Conservation (phyloP, 2,329 filamentous ascomycete genomes). For the Aspergillus fructus region DNA sequence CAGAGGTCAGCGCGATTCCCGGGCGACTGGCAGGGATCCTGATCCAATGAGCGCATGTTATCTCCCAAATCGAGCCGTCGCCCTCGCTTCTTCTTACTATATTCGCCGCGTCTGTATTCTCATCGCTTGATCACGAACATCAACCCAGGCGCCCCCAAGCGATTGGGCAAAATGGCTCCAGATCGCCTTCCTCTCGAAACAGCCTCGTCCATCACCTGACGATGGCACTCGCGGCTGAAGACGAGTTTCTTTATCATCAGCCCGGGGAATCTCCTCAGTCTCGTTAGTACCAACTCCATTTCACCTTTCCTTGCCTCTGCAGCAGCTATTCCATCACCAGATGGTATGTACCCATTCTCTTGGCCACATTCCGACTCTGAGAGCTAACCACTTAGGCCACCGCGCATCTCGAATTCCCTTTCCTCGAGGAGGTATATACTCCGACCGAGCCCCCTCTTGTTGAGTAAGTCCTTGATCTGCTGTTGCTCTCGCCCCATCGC, state of each 20-base stretch:
- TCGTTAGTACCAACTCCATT: neutral
- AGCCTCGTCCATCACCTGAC: slow-evolving; percentile 7
- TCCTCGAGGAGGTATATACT: slow-evolving; percentile 30
- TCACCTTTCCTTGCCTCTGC: neutral
- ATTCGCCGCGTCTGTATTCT: neutral
- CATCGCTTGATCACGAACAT: neutral
- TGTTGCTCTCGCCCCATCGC: neutral
- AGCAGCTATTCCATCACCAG: neutral
- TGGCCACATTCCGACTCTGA: neutral
- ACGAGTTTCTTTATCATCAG: neutral
- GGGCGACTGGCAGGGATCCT: neutral
- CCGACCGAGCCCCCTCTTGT: slow-evolving; percentile 25
- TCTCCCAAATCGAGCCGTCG: neutral
- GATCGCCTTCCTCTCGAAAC: neutral
- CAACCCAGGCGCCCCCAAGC: neutral
- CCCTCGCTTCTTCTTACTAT: slow-evolving; percentile 9
- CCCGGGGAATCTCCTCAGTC: neutral
- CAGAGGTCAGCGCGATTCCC: neutral
- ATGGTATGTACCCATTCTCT: slow-evolving; percentile 11
- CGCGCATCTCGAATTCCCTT: slow-evolving; percentile 28
- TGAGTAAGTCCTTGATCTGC: slow-evolving; percentile 21
- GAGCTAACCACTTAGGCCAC: slow-evolving; percentile 14
- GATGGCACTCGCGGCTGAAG: slow-evolving; percentile 5
- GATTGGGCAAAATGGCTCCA: slow-evolving; percentile 9
- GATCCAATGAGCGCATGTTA: neutral